phyloP scores from a whole-genome alignment of 176 grass and related monocot genomes.

The Elaeis guineensis region DNA sequence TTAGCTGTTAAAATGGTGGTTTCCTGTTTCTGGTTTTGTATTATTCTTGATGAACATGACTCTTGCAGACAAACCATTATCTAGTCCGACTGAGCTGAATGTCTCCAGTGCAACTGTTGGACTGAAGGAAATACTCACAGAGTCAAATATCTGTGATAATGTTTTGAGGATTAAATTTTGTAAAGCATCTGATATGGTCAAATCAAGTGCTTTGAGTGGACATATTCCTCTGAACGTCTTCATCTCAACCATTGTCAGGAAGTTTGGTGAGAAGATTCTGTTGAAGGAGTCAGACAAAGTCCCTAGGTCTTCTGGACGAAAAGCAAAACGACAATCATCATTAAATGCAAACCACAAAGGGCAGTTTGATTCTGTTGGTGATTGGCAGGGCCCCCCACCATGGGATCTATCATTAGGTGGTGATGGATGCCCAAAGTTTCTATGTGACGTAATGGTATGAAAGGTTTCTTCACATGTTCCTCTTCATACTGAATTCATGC shows the following conservation, averaged over 20 bases:
- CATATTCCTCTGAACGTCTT: slow-evolving; percentile 14
- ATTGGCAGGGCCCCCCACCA: slow-evolving; percentile 69
- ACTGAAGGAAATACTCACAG: slow-evolving; percentile 3
- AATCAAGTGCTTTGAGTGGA: slow-evolving; percentile 15
- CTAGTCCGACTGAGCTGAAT: slow-evolving; percentile 1
- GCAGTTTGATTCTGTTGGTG: slow-evolving; percentile 34
- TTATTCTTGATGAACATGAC: slow-evolving; percentile 8
- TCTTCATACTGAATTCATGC: background rate
- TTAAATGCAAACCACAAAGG: slow-evolving; percentile 34
- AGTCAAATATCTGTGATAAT: slow-evolving; percentile 3
- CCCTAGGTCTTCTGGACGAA: slow-evolving; percentile 42
- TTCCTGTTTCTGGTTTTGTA: slow-evolving; percentile 3
- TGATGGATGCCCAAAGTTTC: slow-evolving; percentile 70
- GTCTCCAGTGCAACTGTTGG: background rate
- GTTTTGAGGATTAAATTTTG: background rate
- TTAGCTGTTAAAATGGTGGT: slow-evolving; percentile 3
- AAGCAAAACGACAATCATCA: slow-evolving; percentile 38
- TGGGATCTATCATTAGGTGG: slow-evolving; percentile 83
- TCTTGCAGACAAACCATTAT: slow-evolving; percentile 22
- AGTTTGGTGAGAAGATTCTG: slow-evolving; percentile 50
- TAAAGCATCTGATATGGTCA: slow-evolving; percentile 10
- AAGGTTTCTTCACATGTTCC: slow-evolving; percentile 8
- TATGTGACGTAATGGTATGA: slow-evolving; percentile 95
- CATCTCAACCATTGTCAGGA: slow-evolving; percentile 29
- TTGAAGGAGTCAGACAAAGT: slow-evolving; percentile 63